Evolutionary conservation across 169 alveolate genomes (phyloP).

Genomic region (Eimeria necatrix): DNA sequence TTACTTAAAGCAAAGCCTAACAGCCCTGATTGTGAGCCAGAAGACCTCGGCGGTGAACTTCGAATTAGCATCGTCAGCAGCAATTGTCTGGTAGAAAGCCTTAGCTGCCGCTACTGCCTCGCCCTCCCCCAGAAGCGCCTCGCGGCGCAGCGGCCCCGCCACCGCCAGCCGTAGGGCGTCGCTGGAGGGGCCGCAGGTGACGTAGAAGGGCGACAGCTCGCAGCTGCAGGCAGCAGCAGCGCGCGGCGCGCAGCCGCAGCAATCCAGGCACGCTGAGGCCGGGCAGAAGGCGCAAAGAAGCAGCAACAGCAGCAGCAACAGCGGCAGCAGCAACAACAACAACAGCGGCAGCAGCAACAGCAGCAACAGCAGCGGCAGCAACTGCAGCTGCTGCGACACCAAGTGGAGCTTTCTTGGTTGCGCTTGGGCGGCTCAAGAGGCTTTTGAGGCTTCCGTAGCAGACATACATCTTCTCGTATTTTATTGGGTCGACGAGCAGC

Average conservation of each 20-base stretch:
- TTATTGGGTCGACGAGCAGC: slow-evolving; percentile 81
- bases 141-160: slow-evolving; percentile 76
- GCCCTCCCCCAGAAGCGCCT: slow-evolving; percentile 68
- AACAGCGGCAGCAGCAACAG: slow-evolving; percentile 7
- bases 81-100: slow-evolving; percentile 42
- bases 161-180: slow-evolving; percentile 48
- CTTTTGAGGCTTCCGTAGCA: background rate
- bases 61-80: slow-evolving; percentile 81
- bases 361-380: background rate
- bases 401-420: background rate
- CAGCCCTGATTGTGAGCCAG: slow-evolving; percentile 90
- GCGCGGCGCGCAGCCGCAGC: background rate
- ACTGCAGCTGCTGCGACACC: background rate
- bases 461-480: slow-evolving; percentile 81
- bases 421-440: too few species aligned
- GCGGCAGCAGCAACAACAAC: slow-evolving; percentile 1
- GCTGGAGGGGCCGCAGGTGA: slow-evolving; percentile 35
- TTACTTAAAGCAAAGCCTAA: slow-evolving; percentile 89
- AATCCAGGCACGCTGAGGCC: background rate
- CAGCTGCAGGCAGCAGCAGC: slow-evolving; percentile 54
- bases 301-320: background rate
- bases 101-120: slow-evolving; percentile 53
- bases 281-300: background rate
- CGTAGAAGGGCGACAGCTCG: slow-evolving; percentile 39
- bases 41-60: slow-evolving; percentile 91